Percentiles rank a stretch among this genome's conserved stretches.
These are phyloP conservation scores for Tremella yokohamensis DNA, from an alignment of 768 basidiomycete species.

Conservation along the genomic window DNA sequence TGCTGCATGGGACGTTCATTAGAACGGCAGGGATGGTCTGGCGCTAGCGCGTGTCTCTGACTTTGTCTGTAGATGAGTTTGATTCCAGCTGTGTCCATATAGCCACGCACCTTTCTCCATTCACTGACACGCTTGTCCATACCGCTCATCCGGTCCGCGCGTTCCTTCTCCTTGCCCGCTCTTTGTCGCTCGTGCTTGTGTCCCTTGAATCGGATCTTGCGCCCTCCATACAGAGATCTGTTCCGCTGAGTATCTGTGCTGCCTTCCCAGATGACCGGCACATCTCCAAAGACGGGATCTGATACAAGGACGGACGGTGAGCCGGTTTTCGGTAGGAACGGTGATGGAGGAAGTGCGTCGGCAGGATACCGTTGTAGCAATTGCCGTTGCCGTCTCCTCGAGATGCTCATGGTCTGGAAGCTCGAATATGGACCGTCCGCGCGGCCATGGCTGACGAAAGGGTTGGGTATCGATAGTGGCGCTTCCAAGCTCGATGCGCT, in stretches of 20 bases:
- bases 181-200: slow-evolving; percentile 42
- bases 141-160: slow-evolving; percentile 34
- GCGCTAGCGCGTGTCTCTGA: slow-evolving; percentile 22
- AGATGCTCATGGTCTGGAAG: slow-evolving; percentile 16
- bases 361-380: slow-evolving; percentile 21
- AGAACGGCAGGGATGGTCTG: slow-evolving; percentile 39
- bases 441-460: no score
- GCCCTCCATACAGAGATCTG: slow-evolving; percentile 28
- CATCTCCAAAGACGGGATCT: slow-evolving; percentile 1
- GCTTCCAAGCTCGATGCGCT: no score
- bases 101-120: slow-evolving; percentile 43
- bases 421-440: no score
- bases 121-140: slow-evolving; percentile 46
- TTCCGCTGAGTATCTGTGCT: slow-evolving; percentile 11
- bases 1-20: slow-evolving; percentile 4
- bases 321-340: no score
- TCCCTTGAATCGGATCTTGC: slow-evolving; percentile 42
- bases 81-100: background rate
- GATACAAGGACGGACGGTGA: background rate
- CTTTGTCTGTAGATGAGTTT: slow-evolving; percentile 18
- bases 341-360: slow-evolving; percentile 18
- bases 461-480: no score
- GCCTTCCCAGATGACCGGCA: slow-evolving; percentile 27
- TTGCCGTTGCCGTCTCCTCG: slow-evolving; percentile 35
- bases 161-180: slow-evolving; percentile 30